Evolutionary conservation across 2,329 filamentous ascomycete genomes (phyloP), one percentile per base, ranked within the genome.

Genomic region (Apiospora aurea): DNA sequence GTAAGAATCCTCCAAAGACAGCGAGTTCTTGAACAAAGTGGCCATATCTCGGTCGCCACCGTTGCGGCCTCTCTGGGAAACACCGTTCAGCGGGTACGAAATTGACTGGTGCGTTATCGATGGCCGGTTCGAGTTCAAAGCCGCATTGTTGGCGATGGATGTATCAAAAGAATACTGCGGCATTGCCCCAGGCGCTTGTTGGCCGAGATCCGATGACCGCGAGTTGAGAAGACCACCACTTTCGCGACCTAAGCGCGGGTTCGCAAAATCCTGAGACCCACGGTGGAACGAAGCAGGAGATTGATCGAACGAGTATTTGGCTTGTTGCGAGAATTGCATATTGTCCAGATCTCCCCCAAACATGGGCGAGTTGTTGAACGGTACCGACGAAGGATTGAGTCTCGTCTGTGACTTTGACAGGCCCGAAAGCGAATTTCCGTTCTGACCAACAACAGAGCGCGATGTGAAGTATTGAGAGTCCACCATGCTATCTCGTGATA

Each of bases 361-460:
- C 81, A 85, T 76, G 1, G 76, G 70, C 8, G 74, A 68, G 43
- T 82, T 85, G 71, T 84, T 86, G 70, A 83, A 83, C 0, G 82
- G 76, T n/a, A 81, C 79, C n/a, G 83, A 78, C 0, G 83, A 80
- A n/a, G 82, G 80, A 72, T 89, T 87, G n/a, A 85, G 79, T 6
- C 83, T 82, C 6, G 83, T 81, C 53, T 82, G 79, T 7, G 77
- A 73, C 53, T 80, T 82, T n/a, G 80, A 78, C 46, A 82, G 78
- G 66, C 78, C 81, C n/a, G 78, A 76, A 67, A 81, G 79, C 68
- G 74, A 74, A 46, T 79, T 72, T 43, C 76, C 75, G 44, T 78
- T 81, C 72, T 85, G 84, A n/a, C 83, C 84, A 49, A 88, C 85
- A 43, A 84, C 81, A 14, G 84, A 78, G n/a, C 86, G 84, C 1